These are phyloP conservation scores for Colletotrichum camelliae DNA, from an alignment of 2,329 filamentous ascomycete genomes.

Conservation along the genomic window DNA sequence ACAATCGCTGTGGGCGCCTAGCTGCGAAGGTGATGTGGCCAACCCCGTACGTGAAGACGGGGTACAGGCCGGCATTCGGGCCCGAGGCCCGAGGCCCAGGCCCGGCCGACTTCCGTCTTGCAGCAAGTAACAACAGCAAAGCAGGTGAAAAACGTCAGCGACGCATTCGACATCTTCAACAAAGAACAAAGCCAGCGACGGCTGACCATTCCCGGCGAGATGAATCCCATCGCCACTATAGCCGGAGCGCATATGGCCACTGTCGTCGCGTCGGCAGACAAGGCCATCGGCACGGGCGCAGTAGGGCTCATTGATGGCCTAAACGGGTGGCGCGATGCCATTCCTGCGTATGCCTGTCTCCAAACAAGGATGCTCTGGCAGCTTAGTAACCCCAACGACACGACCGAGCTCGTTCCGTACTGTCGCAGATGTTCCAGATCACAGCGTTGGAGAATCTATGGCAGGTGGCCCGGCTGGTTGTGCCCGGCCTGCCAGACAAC, in stretches of 20 bases:
- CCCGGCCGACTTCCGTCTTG: too few species aligned
- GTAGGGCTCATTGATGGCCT: not conserved
- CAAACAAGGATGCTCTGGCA: not conserved
- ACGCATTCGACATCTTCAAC: not conserved
- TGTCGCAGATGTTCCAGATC: not conserved
- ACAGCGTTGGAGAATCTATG: not conserved
- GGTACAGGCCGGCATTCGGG: too few species aligned
- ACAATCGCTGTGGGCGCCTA: too few species aligned
- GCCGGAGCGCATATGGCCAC: not conserved
- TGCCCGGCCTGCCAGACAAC: not conserved
- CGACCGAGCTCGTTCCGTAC: not conserved
- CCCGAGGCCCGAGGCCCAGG: too few species aligned
- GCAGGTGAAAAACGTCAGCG: not conserved
- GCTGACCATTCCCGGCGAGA: not conserved
- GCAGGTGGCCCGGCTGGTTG: not conserved
- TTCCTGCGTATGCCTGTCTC: not conserved
- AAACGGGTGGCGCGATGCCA: not conserved
- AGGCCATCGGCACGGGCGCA: not conserved
- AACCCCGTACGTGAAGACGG: too few species aligned
- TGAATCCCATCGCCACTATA: not conserved
- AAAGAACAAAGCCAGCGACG: not conserved
- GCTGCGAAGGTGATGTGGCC: too few species aligned
- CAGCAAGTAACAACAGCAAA: not conserved
- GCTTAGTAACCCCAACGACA: not conserved
- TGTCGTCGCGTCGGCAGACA: not conserved